phyloP scores from a whole-genome alignment of 202 grass and related monocot genomes.

The Cymbopogon flexuosus region DNA sequence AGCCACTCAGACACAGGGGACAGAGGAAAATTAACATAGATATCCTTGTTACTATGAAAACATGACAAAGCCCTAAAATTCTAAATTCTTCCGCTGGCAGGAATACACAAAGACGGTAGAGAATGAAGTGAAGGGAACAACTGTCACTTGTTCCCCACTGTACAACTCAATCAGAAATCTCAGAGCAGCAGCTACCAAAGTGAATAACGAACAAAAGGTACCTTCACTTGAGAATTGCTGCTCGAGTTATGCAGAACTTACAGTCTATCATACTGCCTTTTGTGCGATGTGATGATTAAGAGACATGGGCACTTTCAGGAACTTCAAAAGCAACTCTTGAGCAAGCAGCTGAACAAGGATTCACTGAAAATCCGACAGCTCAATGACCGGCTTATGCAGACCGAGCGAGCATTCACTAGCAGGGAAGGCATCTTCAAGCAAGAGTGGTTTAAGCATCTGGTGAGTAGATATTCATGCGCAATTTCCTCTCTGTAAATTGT shows the following conservation, averaged over 20 bases:
- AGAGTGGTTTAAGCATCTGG: constrained; percentile 87
- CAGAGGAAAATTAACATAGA: neutral
- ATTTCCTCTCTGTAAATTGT: neutral
- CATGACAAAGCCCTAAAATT: neutral
- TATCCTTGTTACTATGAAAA: neutral
- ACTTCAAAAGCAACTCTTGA: constrained; percentile 36
- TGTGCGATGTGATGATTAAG: constrained; percentile 12
- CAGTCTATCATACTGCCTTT: neutral
- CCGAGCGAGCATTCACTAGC: constrained; percentile 72
- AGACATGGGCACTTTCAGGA: constrained; percentile 29
- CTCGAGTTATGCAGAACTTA: neutral
- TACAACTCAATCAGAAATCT: constrained; percentile 65
- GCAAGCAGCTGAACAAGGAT: constrained; percentile 47
- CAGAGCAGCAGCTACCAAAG: constrained; percentile 35
- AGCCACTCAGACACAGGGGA: neutral
- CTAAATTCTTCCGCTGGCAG: constrained; percentile 22
- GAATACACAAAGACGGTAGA: constrained; percentile 43
- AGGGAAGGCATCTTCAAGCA: constrained; percentile 52
- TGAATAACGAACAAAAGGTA: constrained; percentile 65
- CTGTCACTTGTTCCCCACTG: constrained; percentile 55
- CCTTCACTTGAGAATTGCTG: constrained; percentile 1
- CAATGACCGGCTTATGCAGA: constrained; percentile 80
- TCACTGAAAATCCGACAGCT: constrained; percentile 56
- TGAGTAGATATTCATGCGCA: constrained; percentile 28
- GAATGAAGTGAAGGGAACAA: constrained; percentile 35